Conservation (phyloP, 139 green algal species). For the Coelastrella sp. region DNA sequence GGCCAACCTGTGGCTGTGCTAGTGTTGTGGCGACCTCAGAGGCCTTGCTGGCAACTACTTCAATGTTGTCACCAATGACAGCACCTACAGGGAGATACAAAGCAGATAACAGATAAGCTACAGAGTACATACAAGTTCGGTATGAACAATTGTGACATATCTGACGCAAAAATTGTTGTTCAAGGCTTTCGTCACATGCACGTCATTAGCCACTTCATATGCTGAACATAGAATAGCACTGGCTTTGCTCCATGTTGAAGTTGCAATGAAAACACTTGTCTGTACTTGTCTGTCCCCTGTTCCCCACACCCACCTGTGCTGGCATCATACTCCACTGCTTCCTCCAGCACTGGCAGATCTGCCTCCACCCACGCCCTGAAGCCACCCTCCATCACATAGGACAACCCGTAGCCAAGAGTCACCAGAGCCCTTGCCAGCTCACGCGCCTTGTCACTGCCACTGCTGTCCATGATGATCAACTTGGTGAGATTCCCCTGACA, state of each 20-base stretch:
- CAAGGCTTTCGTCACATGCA: too few species aligned
- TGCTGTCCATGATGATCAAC: constrained; percentile 51
- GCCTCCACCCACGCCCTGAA: constrained; percentile 58
- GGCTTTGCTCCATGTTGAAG: too few species aligned
- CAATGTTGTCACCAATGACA: constrained; percentile 55
- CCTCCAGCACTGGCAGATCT: constrained; percentile 48
- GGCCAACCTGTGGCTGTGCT: constrained; percentile 27
- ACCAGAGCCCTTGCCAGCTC: constrained; percentile 44
- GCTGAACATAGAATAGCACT: neutral
- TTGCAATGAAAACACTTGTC: too few species aligned
- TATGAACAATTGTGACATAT: too few species aligned
- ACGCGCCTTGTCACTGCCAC: constrained; percentile 32
- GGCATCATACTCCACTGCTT: constrained; percentile 16
- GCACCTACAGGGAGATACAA: constrained; percentile 2
- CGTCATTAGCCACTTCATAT: too few species aligned
- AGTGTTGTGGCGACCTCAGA: constrained; percentile 24
- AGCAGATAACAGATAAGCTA: too few species aligned
- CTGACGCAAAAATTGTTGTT: too few species aligned
- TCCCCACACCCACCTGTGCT: neutral
- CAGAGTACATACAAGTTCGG: too few species aligned
- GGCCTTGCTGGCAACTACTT: constrained; percentile 46
- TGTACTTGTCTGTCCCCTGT: too few species aligned
- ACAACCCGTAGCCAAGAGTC: constrained; percentile 1
- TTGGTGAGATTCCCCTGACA: constrained; percentile 40
- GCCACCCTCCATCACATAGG: constrained; percentile 55